These are phyloP conservation scores for Penicillium sp. DNA, from an alignment of 2,329 filamentous ascomycete genomes.

Conservation along the genomic window DNA sequence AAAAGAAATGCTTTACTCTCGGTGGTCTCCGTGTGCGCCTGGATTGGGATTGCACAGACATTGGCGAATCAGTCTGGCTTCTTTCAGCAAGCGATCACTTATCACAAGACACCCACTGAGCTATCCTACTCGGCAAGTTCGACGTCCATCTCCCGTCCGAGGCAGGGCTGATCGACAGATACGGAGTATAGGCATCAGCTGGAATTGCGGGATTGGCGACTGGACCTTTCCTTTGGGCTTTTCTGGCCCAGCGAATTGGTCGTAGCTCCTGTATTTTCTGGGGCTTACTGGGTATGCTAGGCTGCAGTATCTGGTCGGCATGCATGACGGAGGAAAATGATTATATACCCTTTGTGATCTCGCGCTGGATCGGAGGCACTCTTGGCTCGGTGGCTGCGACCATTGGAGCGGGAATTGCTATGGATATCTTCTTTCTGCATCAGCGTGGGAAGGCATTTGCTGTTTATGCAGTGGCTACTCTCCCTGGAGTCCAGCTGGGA, in stretches of 20 bases:
- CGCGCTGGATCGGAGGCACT: constrained; percentile 39
- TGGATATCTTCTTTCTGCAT: constrained; percentile 44
- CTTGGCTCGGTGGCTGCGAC: constrained; percentile 38
- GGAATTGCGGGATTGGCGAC: constrained; percentile 39
- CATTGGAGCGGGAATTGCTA: constrained; percentile 38
- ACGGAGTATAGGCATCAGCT: too few species aligned
- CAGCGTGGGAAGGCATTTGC: constrained; percentile 41
- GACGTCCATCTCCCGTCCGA: too few species aligned
- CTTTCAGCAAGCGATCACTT: too few species aligned
- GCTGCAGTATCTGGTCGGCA: constrained; percentile 37
- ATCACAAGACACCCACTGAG: too few species aligned
- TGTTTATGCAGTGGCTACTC: constrained; percentile 32
- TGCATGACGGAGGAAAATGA: constrained; percentile 32
- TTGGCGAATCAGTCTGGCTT: too few species aligned
- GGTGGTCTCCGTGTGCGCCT: too few species aligned
- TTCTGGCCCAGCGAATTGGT: constrained; percentile 34
- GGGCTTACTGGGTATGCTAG: constrained; percentile 33
- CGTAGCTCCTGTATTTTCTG: constrained; percentile 39
- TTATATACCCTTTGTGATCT: constrained; percentile 36
- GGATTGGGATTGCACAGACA: too few species aligned
- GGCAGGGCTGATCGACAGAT: too few species aligned
- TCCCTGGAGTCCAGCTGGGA: constrained; percentile 36
- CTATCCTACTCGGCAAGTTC: too few species aligned
- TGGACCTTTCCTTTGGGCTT: constrained; percentile 38
- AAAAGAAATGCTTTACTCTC: too few species aligned